phyloP scores from a whole-genome alignment of 306 rosid genomes.

The Arachis stenosperma region DNA sequence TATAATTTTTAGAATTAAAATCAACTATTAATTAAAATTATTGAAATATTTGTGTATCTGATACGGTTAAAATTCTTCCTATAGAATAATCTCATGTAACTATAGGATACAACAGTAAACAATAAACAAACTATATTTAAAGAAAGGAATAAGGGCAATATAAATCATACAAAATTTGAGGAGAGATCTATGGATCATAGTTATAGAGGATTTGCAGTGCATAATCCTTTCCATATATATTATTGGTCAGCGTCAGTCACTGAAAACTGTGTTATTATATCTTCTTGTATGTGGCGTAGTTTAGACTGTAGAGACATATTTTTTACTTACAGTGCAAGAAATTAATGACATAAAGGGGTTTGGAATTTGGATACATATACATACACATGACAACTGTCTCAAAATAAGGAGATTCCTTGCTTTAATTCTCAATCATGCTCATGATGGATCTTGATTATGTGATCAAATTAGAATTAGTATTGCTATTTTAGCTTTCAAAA shows the following conservation, averaged over 20 bases:
- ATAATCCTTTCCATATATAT: background rate
- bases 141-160: no score
- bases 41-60: no score
- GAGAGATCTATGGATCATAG: background rate
- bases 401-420: constrained; percentile 36
- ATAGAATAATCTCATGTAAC: no score
- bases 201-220: background rate
- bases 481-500: background rate
- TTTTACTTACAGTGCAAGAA: constrained; percentile 28
- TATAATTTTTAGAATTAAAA: no score
- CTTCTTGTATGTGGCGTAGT: background rate
- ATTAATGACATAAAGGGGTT: constrained; percentile 8
- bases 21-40: no score
- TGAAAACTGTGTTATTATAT: background rate
- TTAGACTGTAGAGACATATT: constrained; percentile 6
- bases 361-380: background rate
- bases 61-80: no score
- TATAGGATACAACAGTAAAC: no score
- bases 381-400: constrained; percentile 16
- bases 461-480: background rate
- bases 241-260: background rate
- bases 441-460: background rate
- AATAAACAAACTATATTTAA: no score
- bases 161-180: background rate
- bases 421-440: constrained; percentile 10